These are phyloP conservation scores for Pleurotus platypus DNA, from an alignment of 768 basidiomycete genomes.

Conservation along the genomic window DNA sequence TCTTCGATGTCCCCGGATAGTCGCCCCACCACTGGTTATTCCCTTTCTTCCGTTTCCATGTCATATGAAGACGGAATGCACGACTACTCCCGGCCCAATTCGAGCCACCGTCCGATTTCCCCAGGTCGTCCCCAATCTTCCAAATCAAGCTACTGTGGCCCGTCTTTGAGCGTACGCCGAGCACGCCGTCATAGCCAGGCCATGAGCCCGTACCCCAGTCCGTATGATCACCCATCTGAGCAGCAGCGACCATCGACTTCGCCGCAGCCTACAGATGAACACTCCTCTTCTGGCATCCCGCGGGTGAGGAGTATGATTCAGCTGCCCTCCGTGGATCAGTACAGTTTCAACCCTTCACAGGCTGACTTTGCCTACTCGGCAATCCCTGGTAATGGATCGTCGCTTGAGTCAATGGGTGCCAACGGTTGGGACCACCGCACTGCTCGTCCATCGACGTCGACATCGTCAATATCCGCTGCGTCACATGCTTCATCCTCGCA, in stretches of 20 bases:
- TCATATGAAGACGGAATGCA: constrained; percentile 62
- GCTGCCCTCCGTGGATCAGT: constrained; percentile 68
- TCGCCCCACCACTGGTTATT: constrained; percentile 83
- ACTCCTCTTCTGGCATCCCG: constrained; percentile 49
- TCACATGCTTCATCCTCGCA: constrained; percentile 77
- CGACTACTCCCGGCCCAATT: constrained; percentile 72
- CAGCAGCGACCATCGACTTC: constrained; percentile 69
- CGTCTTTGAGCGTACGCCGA: constrained; percentile 66
- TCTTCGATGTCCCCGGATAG: constrained; percentile 82
- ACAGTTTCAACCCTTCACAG: constrained; percentile 60
- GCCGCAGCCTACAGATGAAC: constrained; percentile 61
- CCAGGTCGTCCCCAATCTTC: constrained; percentile 68
- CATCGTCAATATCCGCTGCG: constrained; percentile 73
- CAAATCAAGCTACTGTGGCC: constrained; percentile 46
- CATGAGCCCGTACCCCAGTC: constrained; percentile 83
- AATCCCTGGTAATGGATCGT: constrained; percentile 43
- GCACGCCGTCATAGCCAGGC: constrained; percentile 81
- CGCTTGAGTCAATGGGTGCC: constrained; percentile 44
- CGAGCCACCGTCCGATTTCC: constrained; percentile 69
- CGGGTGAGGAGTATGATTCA: constrained; percentile 85
- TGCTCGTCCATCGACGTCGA: constrained; percentile 71
- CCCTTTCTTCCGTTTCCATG: constrained; percentile 76
- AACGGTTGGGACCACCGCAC: constrained; percentile 46
- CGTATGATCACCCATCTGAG: constrained; percentile 62
- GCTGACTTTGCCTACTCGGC: constrained; percentile 83